phyloP scores from a whole-genome alignment of 1,284 basidiomycete genomes.

The Puccinia hordei region DNA sequence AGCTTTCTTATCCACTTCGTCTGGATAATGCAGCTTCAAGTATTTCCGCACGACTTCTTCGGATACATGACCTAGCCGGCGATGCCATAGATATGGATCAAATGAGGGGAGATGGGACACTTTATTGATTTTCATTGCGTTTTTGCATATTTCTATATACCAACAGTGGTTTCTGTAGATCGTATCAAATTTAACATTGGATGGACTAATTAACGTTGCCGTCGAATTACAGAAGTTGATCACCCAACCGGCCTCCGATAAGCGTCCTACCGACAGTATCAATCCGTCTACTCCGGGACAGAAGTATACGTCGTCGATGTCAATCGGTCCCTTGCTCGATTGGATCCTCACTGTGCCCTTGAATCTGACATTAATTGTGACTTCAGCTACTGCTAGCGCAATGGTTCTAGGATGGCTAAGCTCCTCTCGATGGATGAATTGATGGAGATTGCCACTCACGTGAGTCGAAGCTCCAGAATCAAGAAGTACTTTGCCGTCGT shows the following conservation, averaged over 20 bases:
- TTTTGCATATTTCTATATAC: not conserved
- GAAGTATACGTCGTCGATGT: not conserved
- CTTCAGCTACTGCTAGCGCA: not conserved
- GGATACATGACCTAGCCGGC: not conserved
- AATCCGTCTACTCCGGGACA: not conserved
- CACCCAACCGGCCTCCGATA: not conserved
- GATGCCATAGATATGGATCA: slow-evolving; percentile 8
- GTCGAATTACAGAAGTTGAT: not conserved
- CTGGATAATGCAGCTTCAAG: not conserved
- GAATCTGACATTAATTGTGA: not conserved
- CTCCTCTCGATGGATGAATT: not conserved
- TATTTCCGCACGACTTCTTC: not conserved
- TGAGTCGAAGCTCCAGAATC: slow-evolving; percentile 12
- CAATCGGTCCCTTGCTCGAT: not conserved
- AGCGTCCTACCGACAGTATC: not conserved
- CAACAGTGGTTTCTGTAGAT: slow-evolving; percentile 9
- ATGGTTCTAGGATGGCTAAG: not conserved
- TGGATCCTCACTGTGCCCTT: not conserved
- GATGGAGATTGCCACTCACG: not conserved
- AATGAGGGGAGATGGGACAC: not conserved
- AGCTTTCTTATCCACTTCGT: not conserved
- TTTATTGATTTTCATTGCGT: not conserved
- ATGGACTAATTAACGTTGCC: not conserved
- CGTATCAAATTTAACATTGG: not conserved
- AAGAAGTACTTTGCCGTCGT: not conserved